phyloP scores from a whole-genome alignment of 495 filamentous ascomycete species.

The Astrothelium macrocarpum region DNA sequence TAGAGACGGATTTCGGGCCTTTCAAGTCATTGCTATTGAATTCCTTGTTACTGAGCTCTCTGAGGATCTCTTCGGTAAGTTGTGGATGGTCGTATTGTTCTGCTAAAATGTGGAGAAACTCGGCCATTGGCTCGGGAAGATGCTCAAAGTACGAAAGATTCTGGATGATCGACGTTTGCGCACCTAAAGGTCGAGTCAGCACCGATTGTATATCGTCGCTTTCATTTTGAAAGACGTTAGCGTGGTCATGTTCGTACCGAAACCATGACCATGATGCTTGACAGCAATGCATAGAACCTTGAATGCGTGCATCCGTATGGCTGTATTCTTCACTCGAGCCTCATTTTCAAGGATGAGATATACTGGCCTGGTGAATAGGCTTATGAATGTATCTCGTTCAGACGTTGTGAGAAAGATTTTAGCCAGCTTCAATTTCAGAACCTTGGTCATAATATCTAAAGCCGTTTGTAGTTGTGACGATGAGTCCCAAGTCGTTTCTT shows the following conservation, averaged over 20 bases:
- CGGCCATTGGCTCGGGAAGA: slow-evolving; percentile 95
- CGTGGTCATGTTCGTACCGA: slow-evolving; percentile 47
- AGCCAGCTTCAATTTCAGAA: slow-evolving; percentile 81
- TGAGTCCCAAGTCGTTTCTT: slow-evolving; percentile 81
- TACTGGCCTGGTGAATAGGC: slow-evolving; percentile 83
- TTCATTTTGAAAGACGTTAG: neutral
- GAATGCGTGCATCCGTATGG: slow-evolving; percentile 91
- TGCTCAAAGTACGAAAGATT: slow-evolving; percentile 98
- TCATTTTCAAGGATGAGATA: slow-evolving; percentile 94
- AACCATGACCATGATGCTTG: slow-evolving; percentile 96
- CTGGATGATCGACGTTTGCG: slow-evolving; percentile 95
- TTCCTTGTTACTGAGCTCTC: slow-evolving; percentile 92
- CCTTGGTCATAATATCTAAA: slow-evolving; percentile 89
- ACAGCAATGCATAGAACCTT: slow-evolving; percentile 94
- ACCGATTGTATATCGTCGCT: neutral
- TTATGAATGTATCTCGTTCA: slow-evolving; percentile 91
- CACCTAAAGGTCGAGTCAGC: slow-evolving; percentile 46
- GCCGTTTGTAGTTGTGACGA: slow-evolving; percentile 76
- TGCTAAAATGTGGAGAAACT: slow-evolving; percentile 89
- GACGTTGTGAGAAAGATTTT: slow-evolving; percentile 93
- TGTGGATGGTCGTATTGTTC: slow-evolving; percentile 99
- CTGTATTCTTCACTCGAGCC: slow-evolving; percentile 78
- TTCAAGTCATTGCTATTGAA: slow-evolving; percentile 93
- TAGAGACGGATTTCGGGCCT: slow-evolving; percentile 96
- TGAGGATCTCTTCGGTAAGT: slow-evolving; percentile 83